phyloP scores from a whole-genome alignment of 305 asterid species.

The Vinca major region DNA sequence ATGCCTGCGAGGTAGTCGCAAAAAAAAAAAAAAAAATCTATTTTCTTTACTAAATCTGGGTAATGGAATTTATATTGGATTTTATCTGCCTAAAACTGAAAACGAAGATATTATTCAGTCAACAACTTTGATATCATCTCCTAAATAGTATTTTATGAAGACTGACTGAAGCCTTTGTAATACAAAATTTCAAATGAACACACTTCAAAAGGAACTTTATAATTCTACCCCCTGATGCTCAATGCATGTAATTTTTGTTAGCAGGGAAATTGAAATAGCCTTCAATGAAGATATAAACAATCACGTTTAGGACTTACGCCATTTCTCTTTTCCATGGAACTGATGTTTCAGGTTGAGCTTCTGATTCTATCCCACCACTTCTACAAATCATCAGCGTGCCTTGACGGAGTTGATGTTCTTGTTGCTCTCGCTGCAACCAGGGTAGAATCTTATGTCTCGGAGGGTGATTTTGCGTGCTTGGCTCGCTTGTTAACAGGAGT shows the following conservation, averaged over 20 bases:
- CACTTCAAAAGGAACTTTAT: not conserved
- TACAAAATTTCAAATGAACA: not conserved
- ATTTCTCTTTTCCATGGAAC: constrained; percentile 7
- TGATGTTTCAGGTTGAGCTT: constrained; percentile 79
- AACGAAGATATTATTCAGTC: not conserved
- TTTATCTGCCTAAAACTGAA: not conserved
- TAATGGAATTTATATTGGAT: not conserved
- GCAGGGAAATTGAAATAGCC: not conserved
- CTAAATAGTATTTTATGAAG: not conserved
- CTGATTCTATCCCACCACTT: constrained; percentile 96
- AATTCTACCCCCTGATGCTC: not conserved
- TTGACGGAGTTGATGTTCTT: constrained; percentile 98
- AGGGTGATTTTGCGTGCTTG: constrained; percentile 91
- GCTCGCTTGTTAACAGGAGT: constrained; percentile 98
- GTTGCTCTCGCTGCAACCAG: constrained; percentile 96
- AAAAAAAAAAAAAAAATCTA: not conserved
- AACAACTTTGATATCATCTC: not conserved
- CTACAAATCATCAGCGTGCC: constrained; percentile 93
- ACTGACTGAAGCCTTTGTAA: not conserved
- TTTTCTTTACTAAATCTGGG: not conserved
- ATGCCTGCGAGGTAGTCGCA: constrained; percentile 82
- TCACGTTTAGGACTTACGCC: not conserved
- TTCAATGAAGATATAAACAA: no score
- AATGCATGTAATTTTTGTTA: not conserved
- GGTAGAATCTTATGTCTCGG: constrained; percentile 91